Evolutionary conservation across 225 moss, liverwort and hornwort genomes (phyloP), one percentile per base, ranked within the genome.

Genomic region (Pleurozium schreberi): DNA sequence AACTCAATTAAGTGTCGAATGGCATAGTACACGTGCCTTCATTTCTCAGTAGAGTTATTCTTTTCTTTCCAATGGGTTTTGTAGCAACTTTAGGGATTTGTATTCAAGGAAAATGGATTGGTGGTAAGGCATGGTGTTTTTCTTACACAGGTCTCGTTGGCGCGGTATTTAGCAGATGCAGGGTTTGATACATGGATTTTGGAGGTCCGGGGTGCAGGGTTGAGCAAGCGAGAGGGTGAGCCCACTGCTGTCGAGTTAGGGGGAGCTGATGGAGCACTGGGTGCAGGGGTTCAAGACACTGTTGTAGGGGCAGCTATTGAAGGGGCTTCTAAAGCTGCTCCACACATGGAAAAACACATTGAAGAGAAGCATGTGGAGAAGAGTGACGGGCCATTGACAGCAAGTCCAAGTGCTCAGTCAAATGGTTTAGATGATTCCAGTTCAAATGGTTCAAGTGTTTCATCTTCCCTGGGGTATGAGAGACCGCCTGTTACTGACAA

Each of bases 171-270:
- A 96, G 93, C 98, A 75, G 95, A 92, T 88, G 95, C 95, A 93
- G 98, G 98, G 86, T 96, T 98, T 90, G 98, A 98, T 82, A 93
- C 96, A 66, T 98, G 98, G 98, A 96, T 98, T 91, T 89, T 98
- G 90, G 98, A 98, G 89, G 98, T 98, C 85, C 93, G 97, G 88
- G 98, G 98, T 92, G 91, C 96, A 90, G 98, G 98, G 64, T 89
- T 98, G 66, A 97, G 98, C 86, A 96, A 96, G 84, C 93, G 95
- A 66, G 96, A 94, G 87, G 95, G 93, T 38, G 94, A 98, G 86
- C 96, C 95, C 52, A 93, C 92, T 71, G 92, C 95, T 75, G 90
- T 89, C 82, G 92, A 93, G 90, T 77, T 92, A 64, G 91, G 91
- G 42, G 87, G 84, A 38, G 85, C 45, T 61, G 88, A 85, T 82